phyloP scores from a whole-genome alignment of 192 early-diverging fungal genomes.

The Podila horticola region DNA sequence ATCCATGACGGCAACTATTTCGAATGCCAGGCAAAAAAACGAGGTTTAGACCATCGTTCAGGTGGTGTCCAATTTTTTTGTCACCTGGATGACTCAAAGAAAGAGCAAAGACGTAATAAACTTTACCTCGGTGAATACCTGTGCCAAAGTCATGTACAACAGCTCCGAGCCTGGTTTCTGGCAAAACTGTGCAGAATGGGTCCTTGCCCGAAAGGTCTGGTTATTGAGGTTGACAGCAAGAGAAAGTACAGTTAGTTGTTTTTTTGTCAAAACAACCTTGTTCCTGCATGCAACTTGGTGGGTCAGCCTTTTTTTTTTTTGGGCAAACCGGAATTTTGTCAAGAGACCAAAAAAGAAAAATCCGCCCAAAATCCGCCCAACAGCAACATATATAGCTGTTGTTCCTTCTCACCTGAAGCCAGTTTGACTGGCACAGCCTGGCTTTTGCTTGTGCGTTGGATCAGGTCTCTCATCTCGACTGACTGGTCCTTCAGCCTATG shows the following conservation, averaged over 20 bases:
- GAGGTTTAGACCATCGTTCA: too few species aligned
- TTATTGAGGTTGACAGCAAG: neutral
- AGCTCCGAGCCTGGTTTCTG: constrained; percentile 78
- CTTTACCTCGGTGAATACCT: constrained; percentile 77
- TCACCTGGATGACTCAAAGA: too few species aligned
- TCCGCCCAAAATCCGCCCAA: neutral
- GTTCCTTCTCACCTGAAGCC: constrained; percentile 60
- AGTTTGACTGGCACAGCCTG: constrained; percentile 70
- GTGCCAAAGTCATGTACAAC: constrained; percentile 78
- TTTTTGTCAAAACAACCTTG: neutral
- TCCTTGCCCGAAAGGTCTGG: constrained; percentile 82
- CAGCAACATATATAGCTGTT: neutral
- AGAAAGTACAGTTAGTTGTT: neutral
- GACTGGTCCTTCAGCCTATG: constrained; percentile 42
- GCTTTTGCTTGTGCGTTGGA: constrained; percentile 58
- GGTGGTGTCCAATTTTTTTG: too few species aligned
- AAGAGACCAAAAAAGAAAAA: neutral
- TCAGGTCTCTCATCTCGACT: constrained; percentile 67
- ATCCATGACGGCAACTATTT: constrained; percentile 77
- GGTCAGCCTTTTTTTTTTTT: neutral
- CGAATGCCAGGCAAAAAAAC: neutral
- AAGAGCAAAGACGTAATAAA: neutral
- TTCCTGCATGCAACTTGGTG: neutral
- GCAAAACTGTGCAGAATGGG: constrained; percentile 83
- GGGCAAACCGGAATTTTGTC: neutral